A percentile compares a stretch with the other conserved stretches of the same genome.
Evolutionary conservation across 75 land plant species (phyloP).

Genomic region (Adiantum capillusveneris): DNA sequence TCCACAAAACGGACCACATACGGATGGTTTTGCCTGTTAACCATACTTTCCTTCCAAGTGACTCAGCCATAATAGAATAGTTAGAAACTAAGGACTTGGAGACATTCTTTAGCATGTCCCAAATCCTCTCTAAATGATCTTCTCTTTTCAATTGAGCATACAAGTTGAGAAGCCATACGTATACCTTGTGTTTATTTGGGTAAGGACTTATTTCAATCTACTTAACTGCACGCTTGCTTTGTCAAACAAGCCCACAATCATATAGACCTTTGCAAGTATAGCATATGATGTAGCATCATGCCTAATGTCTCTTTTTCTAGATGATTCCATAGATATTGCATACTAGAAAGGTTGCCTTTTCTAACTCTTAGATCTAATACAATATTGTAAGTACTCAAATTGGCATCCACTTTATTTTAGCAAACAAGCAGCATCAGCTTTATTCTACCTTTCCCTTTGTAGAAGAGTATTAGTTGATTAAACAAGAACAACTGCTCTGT

Average conservation of each 20-base stretch:
- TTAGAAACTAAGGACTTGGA: background rate
- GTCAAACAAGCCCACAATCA: constrained; percentile 6
- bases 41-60: constrained; percentile 17
- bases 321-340: constrained; percentile 13
- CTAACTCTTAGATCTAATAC: constrained; percentile 14
- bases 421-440: constrained; percentile 5
- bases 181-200: constrained; percentile 5
- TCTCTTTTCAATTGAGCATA: constrained; percentile 8
- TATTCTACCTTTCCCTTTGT: constrained; percentile 12
- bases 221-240: constrained; percentile 8
- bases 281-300: constrained; percentile 21
- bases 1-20: too few species aligned
- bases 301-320: constrained; percentile 10
- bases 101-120: constrained; percentile 8
- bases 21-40: too few species aligned
- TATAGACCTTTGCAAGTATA: constrained; percentile 14
- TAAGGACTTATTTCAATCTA: constrained; percentile 10
- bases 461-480: constrained; percentile 19
- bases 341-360: constrained; percentile 16
- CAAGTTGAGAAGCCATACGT: constrained; percentile 9
- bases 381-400: constrained; percentile 20
- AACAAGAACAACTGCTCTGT: constrained; percentile 9
- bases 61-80: constrained; percentile 11
- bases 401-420: constrained; percentile 9
- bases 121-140: constrained; percentile 20